These are phyloP conservation scores for Trypanosoma vivax DNA, from an alignment of 208 protist species.

Conservation along the genomic window DNA sequence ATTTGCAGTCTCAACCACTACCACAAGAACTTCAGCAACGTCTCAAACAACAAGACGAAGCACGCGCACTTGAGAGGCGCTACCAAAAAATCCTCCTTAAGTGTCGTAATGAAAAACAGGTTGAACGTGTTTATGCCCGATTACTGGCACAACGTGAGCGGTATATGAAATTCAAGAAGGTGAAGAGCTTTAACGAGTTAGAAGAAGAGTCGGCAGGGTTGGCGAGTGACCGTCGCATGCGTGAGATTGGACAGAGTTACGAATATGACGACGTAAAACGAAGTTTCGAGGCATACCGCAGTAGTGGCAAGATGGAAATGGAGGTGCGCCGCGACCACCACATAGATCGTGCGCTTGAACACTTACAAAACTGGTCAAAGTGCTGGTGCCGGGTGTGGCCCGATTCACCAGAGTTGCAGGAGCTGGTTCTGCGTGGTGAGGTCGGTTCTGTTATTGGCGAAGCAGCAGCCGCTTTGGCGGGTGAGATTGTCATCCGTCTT, in stretches of 20 bases:
- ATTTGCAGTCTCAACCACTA: constrained; percentile 10
- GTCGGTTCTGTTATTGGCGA: constrained; percentile 46
- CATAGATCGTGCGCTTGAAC: constrained; percentile 51
- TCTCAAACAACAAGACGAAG: constrained; percentile 20
- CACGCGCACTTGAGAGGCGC: constrained; percentile 22
- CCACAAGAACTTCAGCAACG: constrained; percentile 22
- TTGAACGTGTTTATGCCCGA: constrained; percentile 48
- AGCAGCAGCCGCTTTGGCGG: constrained; percentile 54
- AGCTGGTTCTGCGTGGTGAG: constrained; percentile 15
- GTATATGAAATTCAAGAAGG: constrained; percentile 36
- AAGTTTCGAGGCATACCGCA: constrained; percentile 54
- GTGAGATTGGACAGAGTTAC: constrained; percentile 33
- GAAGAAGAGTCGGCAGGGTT: constrained; percentile 43
- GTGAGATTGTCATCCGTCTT: constrained; percentile 64
- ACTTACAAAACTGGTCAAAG: constrained; percentile 60
- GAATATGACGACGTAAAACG: constrained; percentile 40
- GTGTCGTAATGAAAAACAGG: constrained; percentile 35
- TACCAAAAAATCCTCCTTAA: constrained; percentile 35
- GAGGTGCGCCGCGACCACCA: constrained; percentile 53
- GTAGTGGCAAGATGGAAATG: constrained; percentile 53
- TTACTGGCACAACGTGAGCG: constrained; percentile 33
- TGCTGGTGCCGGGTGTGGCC: constrained; percentile 51
- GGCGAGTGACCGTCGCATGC: constrained; percentile 34
- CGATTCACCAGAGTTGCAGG: constrained; percentile 25
- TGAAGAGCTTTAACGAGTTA: constrained; percentile 22